Evolutionary conservation across 305 asterid genomes (phyloP).

Genomic region (Galium porrigens): DNA sequence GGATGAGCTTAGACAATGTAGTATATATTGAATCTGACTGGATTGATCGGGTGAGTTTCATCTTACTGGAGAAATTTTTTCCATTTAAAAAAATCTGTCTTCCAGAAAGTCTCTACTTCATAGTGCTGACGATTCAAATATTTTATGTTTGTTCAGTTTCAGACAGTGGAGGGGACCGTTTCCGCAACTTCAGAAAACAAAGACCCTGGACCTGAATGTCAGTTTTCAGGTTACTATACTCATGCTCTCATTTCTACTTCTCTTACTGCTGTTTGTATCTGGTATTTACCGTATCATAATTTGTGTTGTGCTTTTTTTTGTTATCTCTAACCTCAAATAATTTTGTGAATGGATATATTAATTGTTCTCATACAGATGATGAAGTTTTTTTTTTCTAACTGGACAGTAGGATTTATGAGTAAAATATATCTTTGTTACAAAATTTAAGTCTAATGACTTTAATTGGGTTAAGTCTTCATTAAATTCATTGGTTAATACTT

Average conservation of each 20-base stretch:
- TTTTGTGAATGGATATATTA: conserved; percentile 14
- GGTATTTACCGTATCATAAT: not conserved
- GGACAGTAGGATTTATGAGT: too few relatives aligned
- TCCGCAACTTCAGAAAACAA: conserved; percentile 32
- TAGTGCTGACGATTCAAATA: conserved; percentile 17
- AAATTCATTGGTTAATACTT: not conserved
- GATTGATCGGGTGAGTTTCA: conserved; percentile 46
- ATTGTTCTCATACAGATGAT: not conserved
- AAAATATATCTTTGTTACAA: not conserved
- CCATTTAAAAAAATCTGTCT: conserved; percentile 3
- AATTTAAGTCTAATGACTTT: not conserved
- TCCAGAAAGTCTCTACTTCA: conserved; percentile 8
- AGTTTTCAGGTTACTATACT: conserved; percentile 37
- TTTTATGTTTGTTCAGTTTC: conserved; percentile 29
- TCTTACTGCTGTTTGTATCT: not conserved
- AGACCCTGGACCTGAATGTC: conserved; percentile 20
- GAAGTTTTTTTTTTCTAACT: too few relatives aligned
- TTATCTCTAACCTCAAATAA: conserved; percentile 11
- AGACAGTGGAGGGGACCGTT: conserved; percentile 36
- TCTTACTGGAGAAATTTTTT: conserved; percentile 8
- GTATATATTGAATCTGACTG: conserved; percentile 50
- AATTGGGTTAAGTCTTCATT: not conserved
- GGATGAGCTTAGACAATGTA: conserved; percentile 53
- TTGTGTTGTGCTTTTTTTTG: not conserved
- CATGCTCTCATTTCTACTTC: not conserved